Base-by-base conservation (phyloP, 2,329 filamentous ascomycete genomes). In the Sporothrix inflata region DNA sequence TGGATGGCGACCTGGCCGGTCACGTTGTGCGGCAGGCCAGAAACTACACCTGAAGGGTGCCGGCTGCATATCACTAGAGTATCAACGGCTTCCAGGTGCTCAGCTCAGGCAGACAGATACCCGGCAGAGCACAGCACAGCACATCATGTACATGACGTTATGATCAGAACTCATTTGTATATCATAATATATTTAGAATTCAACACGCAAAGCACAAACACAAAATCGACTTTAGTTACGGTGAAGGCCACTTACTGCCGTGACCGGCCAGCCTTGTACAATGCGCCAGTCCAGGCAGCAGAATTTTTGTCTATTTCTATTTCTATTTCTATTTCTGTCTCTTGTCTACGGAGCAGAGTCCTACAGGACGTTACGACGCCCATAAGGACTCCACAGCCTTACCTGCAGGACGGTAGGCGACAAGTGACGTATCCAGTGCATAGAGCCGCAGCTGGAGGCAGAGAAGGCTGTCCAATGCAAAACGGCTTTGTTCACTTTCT, bases 151-250 rank as follows among this genome's bases (percentile, higher is more conserved):
- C 38, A 65, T 21, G 38, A 45, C 60, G 38, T 65, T 65, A 65
- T 40, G 60, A 65, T 21, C 60, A 65, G 7, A 42, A 21, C 38
- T 65, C 21, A 27, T 65, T 34, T 65, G 38, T 65, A 45, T 57
- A 45, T 40, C 30, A 61, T 40, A 61, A n/a, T 61, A 65, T 16
- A 45, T 19, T 21, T 45, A 27, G 5, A 30, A 55, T 4, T 2
- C 27, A 38, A 12, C n/a, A 34, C 4, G 30, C 16, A 60, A 11
- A 38, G 27, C 7, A 21, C 19, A 34, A 4, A 14, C 7, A 38
- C 21, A n/a, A 5, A 1, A 27, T 30, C 14, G 27, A 8, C 14
- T n/a, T 12, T 8, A 53, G 14, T 6, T 27, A 7, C n/a, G 1
- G 14, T 27, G 51, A 12, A n/a, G 6, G 24, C 9, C 21, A 14